Base-by-base conservation (phyloP, 345 rosid species). In the Citrus sp. region DNA sequence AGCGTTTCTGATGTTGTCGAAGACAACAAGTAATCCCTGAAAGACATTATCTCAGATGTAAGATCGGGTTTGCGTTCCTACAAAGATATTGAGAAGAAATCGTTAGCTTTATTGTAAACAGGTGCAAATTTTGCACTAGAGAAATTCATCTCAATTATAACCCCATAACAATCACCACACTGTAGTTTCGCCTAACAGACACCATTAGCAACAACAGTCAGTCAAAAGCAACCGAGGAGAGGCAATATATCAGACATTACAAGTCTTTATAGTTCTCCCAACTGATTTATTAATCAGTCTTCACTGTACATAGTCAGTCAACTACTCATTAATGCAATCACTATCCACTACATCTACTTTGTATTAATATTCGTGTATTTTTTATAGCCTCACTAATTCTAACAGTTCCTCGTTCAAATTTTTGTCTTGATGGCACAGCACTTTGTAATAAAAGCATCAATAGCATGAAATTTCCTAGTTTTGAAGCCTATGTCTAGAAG, bases 1-100 rank as follows among this genome's bases (percentile, higher is more conserved):
- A 94, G 95, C 8, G 95, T 93, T 82, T 96, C 99, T 6, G 99
- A 94, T 79, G 94, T 71, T 1, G 99, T 89, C 14, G 98, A 92
- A 65, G 98, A 94, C 84, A 96, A 84, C 69, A 96, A 86, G 85
- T 87, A 87, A 87, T 96, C 99, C 85, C 98, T 88, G 77, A 94
- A 96, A 78, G 94, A 91, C 97, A 92, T 96, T 77, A 94, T 85
- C 87, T 92, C 98, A 77, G 95, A 88, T 70, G 87, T 84, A 72
- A 90, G 93, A 87, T 96, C 98, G 9, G 99, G 98, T 81, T 87
- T 93, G 72, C 97, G 92, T 65, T 94, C 98, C 99, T 96, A 86
- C 82, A 85, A 70, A 27, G 42, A 63, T 28, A 37, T 59, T 63
- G 55, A 58, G 67, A 62, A 66, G 12, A 35, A 19, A 49, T 60